Conservation (phyloP, 495 filamentous ascomycete species). For the Trichoderma virens region DNA sequence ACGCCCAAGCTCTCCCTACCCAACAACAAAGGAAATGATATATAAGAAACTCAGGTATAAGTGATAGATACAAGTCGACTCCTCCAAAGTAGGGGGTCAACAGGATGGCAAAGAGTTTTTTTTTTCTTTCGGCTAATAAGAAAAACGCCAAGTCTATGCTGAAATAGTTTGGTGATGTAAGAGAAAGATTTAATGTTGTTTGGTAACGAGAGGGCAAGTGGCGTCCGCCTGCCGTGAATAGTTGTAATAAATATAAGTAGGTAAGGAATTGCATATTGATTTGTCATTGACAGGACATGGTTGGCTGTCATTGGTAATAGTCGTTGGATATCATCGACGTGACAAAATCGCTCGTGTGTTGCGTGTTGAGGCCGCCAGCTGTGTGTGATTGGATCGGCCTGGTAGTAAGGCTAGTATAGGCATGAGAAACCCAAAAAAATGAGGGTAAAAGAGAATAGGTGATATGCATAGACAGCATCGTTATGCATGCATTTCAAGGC, state of each 20-base stretch:
- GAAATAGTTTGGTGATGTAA: not conserved
- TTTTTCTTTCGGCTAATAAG: constrained; percentile 3
- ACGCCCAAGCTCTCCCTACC: not conserved
- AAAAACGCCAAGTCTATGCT: constrained; percentile 8
- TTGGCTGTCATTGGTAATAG: not conserved
- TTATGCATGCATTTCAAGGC: not conserved
- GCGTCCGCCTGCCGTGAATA: not conserved
- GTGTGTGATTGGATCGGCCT: not conserved
- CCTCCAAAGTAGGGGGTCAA: not conserved
- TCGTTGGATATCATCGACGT: constrained; percentile 2
- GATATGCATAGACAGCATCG: not conserved
- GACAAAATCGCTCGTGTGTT: not conserved
- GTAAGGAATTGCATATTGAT: not conserved
- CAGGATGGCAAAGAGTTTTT: not conserved
- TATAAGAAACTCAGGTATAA: not conserved
- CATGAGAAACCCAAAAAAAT: not conserved
- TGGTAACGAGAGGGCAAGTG: not conserved
- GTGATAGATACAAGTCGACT: constrained; percentile 7
- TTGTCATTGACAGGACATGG: not conserved
- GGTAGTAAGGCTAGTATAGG: not conserved
- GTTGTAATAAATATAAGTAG: not conserved
- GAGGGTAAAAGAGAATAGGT: not conserved
- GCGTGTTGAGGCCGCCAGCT: not conserved
- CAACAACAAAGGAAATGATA: not conserved
- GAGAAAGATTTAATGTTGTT: not conserved